Percentiles rank a stretch among this genome's conserved stretches.
Conservation (phyloP, 257 asterid species). For the Lavandula angustifolia region DNA sequence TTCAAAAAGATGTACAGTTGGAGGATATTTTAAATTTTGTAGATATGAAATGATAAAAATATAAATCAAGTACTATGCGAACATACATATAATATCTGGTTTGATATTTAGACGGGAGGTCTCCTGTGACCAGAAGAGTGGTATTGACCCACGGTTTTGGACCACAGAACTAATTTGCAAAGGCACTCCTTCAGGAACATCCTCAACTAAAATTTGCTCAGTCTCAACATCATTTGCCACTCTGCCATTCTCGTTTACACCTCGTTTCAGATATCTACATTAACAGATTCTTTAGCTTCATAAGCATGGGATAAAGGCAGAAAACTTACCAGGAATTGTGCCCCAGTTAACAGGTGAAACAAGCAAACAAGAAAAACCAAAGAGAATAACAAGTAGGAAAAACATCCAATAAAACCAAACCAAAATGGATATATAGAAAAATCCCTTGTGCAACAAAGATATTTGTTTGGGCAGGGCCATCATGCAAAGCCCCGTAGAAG, state of each 20-base stretch:
- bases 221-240: constrained; percentile 99
- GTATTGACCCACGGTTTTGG: constrained; percentile 98
- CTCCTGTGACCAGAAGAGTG: constrained; percentile 98
- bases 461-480: constrained; percentile 5
- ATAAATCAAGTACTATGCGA: constrained; percentile 18
- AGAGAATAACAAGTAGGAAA: constrained; percentile 5
- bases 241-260: constrained; percentile 84
- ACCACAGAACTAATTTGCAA: constrained; percentile 84
- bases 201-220: constrained; percentile 83
- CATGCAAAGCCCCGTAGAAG: not conserved
- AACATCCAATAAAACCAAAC: constrained; percentile 1
- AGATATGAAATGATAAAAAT: constrained; percentile 3
- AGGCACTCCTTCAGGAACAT: constrained; percentile 70
- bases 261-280: constrained; percentile 89
- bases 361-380: not conserved
- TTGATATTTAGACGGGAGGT: constrained; percentile 86
- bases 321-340: constrained; percentile 20
- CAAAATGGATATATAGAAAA: constrained; percentile 19
- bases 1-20: constrained; percentile 39
- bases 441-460: constrained; percentile 11
- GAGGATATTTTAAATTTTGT: constrained; percentile 1
- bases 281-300: constrained; percentile 29
- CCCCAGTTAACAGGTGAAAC: constrained; percentile 8
- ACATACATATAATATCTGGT: constrained; percentile 93
- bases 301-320: constrained; percentile 9